These are phyloP conservation scores for Stereocaulon alpinum DNA, from an alignment of 495 filamentous ascomycete species.

Conservation along the genomic window DNA sequence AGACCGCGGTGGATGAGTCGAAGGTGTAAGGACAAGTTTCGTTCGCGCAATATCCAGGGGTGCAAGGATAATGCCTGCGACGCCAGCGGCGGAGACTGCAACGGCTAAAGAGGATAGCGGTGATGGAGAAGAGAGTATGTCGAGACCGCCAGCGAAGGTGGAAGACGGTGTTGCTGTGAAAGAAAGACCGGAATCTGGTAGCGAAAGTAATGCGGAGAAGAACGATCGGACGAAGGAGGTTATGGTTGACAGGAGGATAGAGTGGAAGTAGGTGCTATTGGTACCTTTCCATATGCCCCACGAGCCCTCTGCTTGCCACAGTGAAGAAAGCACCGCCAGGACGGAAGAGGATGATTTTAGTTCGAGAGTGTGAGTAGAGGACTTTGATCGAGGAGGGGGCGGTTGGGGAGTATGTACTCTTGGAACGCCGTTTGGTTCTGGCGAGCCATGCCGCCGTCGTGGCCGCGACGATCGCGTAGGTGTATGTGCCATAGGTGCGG, in stretches of 20 bases:
- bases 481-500: constrained; percentile 42
- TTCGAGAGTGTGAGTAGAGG: constrained; percentile 49
- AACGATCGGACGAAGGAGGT: constrained; percentile 80
- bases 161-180: constrained; percentile 14
- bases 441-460: constrained; percentile 24
- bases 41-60: constrained; percentile 88
- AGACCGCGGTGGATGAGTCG: constrained; percentile 58
- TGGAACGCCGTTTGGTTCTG: constrained; percentile 30
- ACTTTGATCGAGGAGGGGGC: constrained; percentile 27
- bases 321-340: constrained; percentile 64
- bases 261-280: constrained; percentile 84
- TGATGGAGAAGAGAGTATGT: constrained; percentile 60
- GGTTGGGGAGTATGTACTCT: constrained; percentile 23
- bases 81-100: constrained; percentile 70
- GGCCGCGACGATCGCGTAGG: constrained; percentile 43
- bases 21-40: constrained; percentile 71
- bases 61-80: constrained; percentile 67
- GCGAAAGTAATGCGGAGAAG: constrained; percentile 69
- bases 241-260: constrained; percentile 68
- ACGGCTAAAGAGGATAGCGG: constrained; percentile 65
- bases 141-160: constrained; percentile 34
- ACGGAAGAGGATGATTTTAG: constrained; percentile 63
- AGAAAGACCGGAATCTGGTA: constrained; percentile 58
- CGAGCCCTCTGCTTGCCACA: constrained; percentile 82
- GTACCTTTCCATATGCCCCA: constrained; percentile 93